Conservation (phyloP, 805 yeast species). For the Kodamaea laetipori region DNA sequence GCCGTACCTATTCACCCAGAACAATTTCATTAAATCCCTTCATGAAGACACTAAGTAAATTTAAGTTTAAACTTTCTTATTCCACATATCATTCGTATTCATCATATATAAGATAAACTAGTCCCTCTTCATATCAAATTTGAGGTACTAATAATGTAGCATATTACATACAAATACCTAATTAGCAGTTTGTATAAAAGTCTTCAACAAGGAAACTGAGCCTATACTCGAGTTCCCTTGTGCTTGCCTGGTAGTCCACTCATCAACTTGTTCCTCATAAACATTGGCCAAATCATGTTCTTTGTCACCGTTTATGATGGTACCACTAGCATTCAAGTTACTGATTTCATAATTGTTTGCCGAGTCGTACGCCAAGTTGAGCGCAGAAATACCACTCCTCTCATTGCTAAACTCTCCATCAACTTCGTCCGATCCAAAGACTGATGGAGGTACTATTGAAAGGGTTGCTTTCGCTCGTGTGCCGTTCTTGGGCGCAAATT, state of each 20-base stretch:
- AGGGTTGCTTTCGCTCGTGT: background rate
- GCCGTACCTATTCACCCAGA: no score
- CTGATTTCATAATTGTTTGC: conserved; percentile 10
- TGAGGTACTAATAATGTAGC: background rate
- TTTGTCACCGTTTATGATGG: conserved; percentile 10
- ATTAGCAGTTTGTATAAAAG: conserved; percentile 3
- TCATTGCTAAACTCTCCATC: conserved; percentile 12
- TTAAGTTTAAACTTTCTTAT: no score
- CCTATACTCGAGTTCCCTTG: conserved; percentile 8
- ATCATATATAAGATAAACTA: no score
- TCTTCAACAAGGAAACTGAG: conserved; percentile 7
- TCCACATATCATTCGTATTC: no score
- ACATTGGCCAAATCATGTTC: conserved; percentile 4
- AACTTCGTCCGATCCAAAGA: no score
- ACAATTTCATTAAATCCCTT: no score
- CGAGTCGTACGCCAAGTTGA: conserved; percentile 18
- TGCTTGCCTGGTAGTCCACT: background rate
- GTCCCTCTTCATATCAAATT: no score
- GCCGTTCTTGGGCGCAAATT: conserved; percentile 2
- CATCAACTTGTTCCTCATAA: background rate
- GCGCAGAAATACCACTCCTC: conserved; percentile 16
- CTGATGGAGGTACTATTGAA: background rate
- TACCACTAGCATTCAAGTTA: conserved; percentile 16
- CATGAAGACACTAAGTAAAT: no score
- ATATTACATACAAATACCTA: background rate